These are phyloP conservation scores for Crucibulum parvulum DNA, from an alignment of 1,284 basidiomycete species.

Conservation along the genomic window DNA sequence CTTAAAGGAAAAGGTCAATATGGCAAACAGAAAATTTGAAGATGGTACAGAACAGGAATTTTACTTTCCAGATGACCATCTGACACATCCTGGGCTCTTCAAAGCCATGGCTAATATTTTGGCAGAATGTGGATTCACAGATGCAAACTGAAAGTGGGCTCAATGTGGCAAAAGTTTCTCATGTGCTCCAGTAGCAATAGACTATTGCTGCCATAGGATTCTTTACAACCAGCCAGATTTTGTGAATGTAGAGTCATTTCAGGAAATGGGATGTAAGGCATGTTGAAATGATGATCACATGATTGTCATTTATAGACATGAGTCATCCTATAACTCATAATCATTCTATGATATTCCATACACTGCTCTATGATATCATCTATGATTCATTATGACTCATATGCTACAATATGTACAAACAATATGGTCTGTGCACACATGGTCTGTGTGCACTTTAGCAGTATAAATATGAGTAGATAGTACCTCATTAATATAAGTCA, in stretches of 20 bases:
- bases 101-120: conserved; percentile 44
- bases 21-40: conserved; percentile 28
- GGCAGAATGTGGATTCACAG: conserved; percentile 26
- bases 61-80: conserved; percentile 38
- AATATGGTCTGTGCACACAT: too few relatives aligned
- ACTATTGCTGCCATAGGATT: conserved; percentile 31
- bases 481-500: too few relatives aligned
- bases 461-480: too few relatives aligned
- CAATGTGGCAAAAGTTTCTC: conserved; percentile 20
- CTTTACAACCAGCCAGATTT: conserved; percentile 39
- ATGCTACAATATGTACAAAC: too few relatives aligned
- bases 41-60: conserved; percentile 37
- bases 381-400: too few relatives aligned
- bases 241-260: conserved; percentile 19
- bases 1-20: conserved; percentile 32
- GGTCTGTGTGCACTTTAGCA: too few relatives aligned
- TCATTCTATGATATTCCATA: too few relatives aligned
- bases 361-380: too few relatives aligned
- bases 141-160: conserved; percentile 5
- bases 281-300: too few relatives aligned
- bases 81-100: conserved; percentile 29
- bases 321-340: too few relatives aligned
- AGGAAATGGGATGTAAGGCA: conserved; percentile 19
- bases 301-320: too few relatives aligned
- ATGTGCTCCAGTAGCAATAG: conserved; percentile 10